phyloP scores from a whole-genome alignment of 2,329 filamentous ascomycete genomes.

The Pleomassaria siparia region DNA sequence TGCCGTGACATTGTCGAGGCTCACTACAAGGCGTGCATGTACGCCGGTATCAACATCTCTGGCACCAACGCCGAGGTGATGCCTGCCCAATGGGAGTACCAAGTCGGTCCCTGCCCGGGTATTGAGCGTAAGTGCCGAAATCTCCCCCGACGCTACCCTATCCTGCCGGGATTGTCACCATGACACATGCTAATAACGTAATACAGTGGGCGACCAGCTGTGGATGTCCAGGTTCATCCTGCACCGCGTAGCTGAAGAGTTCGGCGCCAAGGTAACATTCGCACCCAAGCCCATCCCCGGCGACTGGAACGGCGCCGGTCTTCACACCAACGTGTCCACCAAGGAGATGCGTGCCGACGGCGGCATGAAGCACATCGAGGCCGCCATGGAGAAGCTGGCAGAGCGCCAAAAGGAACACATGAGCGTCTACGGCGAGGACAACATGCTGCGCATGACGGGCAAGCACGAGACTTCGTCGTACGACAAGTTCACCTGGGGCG shows the following conservation, averaged over 20 bases:
- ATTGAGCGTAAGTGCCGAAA: conserved; percentile 69
- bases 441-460: conserved; percentile 90
- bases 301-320: conserved; percentile 95
- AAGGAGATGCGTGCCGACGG: conserved; percentile 85
- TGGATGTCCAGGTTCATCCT: conserved; percentile 92
- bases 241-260: conserved; percentile 90
- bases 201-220: conserved; percentile 85
- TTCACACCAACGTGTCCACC: conserved; percentile 93
- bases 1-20: conserved; percentile 97
- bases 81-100: conserved; percentile 98
- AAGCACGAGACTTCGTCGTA: conserved; percentile 92
- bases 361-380: conserved; percentile 93
- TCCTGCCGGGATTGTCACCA: conserved; percentile 5
- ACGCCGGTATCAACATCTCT: conserved; percentile 88
- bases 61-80: conserved; percentile 99
- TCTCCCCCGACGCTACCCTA: conserved; percentile 1
- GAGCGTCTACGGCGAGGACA: conserved; percentile 92
- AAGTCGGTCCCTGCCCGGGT: conserved; percentile 85
- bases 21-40: conserved; percentile 88
- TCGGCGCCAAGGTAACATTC: conserved; percentile 92
- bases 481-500: conserved; percentile 89
- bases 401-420: conserved; percentile 62
- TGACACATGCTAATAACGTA: conserved; percentile 20
- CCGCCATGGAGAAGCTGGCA: conserved; percentile 62
- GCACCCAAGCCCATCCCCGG: conserved; percentile 94